These are phyloP conservation scores for Lachnellula occidentalis DNA, from an alignment of 2,329 filamentous ascomycete species.

Conservation along the genomic window DNA sequence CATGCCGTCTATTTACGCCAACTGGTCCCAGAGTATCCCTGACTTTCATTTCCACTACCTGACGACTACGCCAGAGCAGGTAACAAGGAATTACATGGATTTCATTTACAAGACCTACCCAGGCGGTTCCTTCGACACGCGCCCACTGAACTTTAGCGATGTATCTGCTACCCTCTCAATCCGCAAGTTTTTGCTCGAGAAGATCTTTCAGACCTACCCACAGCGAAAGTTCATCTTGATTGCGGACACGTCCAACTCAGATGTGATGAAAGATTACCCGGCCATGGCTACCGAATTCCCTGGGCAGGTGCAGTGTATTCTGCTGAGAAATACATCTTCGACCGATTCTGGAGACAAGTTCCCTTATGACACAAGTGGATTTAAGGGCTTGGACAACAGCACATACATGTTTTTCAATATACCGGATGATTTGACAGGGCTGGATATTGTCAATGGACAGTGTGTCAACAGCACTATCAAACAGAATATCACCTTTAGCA, in stretches of 20 bases:
- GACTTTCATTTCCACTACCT: conserved; percentile 77
- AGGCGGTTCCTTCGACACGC: conserved; percentile 63
- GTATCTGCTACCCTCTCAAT: conserved; percentile 65
- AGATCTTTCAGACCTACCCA: conserved; percentile 70
- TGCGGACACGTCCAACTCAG: conserved; percentile 70
- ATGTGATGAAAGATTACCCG: conserved; percentile 65
- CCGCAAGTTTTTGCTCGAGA: conserved; percentile 62
- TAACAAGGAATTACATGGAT: conserved; percentile 72
- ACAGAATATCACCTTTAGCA: conserved; percentile 68
- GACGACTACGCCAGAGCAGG: conserved; percentile 74
- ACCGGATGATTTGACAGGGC: conserved; percentile 59
- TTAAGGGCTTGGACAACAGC: conserved; percentile 58
- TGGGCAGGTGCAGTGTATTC: conserved; percentile 69
- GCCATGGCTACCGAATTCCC: conserved; percentile 61
- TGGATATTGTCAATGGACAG: conserved; percentile 63
- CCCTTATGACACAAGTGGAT: conserved; percentile 69
- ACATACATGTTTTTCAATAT: conserved; percentile 77
- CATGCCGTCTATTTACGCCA: conserved; percentile 74
- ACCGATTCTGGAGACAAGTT: conserved; percentile 64
- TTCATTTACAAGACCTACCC: conserved; percentile 77
- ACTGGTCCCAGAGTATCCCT: conserved; percentile 62
- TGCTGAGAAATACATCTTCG: conserved; percentile 66
- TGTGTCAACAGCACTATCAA: conserved; percentile 60
- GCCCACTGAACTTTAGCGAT: conserved; percentile 76
- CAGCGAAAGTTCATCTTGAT: conserved; percentile 69